Evolutionary conservation across 73 alveolate genomes (phyloP), one percentile per base, ranked within the genome.

Genomic region (Paramecium biaurelia): DNA sequence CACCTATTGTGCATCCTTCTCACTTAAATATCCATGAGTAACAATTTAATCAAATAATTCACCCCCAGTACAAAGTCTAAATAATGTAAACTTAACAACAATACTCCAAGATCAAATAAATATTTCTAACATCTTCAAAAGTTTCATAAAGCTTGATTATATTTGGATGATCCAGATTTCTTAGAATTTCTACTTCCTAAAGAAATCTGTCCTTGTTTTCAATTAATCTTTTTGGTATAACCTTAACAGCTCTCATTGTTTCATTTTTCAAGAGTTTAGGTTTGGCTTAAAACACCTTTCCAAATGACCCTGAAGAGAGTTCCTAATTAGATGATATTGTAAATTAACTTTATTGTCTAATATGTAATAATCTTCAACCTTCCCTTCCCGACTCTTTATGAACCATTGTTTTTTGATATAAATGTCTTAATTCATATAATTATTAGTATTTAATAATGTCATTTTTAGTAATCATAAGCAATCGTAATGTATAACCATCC

Each of bases 121-220:
- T 95, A 70, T 94, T 43, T 21, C 95, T 23, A 35, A 53, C 37
- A 68, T 93, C 96, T 38, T 93, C 85, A 70, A 41, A 93, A 72
- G 90, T 85, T 85, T 95, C 98, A 49, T 70, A 96, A 20, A 95
- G 72, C 86, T 93, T 92, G 63, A 93, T 92, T 37, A 96, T 95
- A 85, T 95, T 94, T 74, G 98, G 98, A 72, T 95, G 98, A 58
- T 96, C 98, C 1, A 96, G 94, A 84, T 94, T 76, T 89, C 98
- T 89, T 2, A 95, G 92, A 15, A 95, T 92, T 53, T 95, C 96
- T 10, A 95, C 92, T 93, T 95, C 98, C 42, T 95, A 68, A 47
- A 89, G 94, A 11, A 93, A 84, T 45, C 67, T 89, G 23, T 93
- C 96, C n/a, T 85, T 70, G 7, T 57, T 59, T 56, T 59, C 58